phyloP scores from a whole-genome alignment of 352 stramenopile species.

The Phytophthora tentaculata region DNA sequence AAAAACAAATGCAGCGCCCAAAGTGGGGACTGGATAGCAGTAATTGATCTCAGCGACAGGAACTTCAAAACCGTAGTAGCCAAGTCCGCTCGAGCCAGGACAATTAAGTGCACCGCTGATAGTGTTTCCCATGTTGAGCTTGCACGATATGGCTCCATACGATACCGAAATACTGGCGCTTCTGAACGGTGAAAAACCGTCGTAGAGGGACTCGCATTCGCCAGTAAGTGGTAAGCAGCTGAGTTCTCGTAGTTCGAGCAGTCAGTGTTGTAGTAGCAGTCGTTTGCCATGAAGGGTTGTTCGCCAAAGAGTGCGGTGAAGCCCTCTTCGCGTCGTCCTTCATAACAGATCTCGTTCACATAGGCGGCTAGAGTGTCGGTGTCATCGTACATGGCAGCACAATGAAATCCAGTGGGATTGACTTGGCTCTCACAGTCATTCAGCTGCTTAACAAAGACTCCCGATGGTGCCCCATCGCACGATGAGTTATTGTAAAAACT shows the following conservation, averaged over 20 bases:
- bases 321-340: slow-evolving; percentile 3
- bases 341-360: slow-evolving; percentile 13
- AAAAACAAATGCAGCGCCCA: slow-evolving; percentile 11
- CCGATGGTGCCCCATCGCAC: not conserved
- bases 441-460: slow-evolving; percentile 6
- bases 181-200: slow-evolving; percentile 13
- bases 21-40: not conserved
- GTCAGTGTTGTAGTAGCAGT: slow-evolving; percentile 6
- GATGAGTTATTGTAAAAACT: slow-evolving; percentile 6
- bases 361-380: slow-evolving; percentile 1
- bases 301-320: slow-evolving; percentile 3
- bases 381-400: slow-evolving; percentile 1
- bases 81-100: not conserved
- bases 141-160: slow-evolving; percentile 1
- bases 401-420: not conserved
- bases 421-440: slow-evolving; percentile 10
- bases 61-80: slow-evolving; percentile 16
- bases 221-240: slow-evolving; percentile 3
- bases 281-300: slow-evolving; percentile 8
- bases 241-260: slow-evolving; percentile 17
- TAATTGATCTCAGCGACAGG: not conserved
- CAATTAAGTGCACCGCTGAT: not conserved
- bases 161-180: slow-evolving; percentile 10
- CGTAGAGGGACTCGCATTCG: slow-evolving; percentile 2
- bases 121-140: slow-evolving; percentile 3